A percentile compares a stretch with the other conserved stretches of the same genome.
Evolutionary conservation across 441 rosid species (phyloP).

Genomic region (Populus hybrid): DNA sequence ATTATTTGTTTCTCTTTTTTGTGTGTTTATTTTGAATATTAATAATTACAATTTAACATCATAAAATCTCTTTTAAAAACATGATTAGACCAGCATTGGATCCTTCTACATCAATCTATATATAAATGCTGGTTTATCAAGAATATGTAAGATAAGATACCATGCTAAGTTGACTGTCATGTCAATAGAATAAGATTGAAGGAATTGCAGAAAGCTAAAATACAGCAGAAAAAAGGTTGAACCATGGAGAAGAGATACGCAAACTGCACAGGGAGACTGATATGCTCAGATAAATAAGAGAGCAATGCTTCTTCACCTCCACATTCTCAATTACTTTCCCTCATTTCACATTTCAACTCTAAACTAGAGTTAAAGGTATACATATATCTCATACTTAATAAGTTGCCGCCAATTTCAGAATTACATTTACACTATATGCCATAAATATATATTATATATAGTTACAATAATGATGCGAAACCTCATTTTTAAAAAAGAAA

Average conservation of each 20-base stretch:
- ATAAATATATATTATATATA: slow-evolving; percentile 14
- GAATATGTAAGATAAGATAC: too few relatives aligned
- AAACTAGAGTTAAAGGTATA: slow-evolving; percentile 14
- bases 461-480: slow-evolving; percentile 27
- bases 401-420: slow-evolving; percentile 20
- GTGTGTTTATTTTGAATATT: too few relatives aligned
- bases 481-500: not conserved
- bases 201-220: not conserved
- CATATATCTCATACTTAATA: slow-evolving; percentile 17
- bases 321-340: not conserved
- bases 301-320: not conserved
- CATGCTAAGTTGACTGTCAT: too few relatives aligned
- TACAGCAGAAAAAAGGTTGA: not conserved
- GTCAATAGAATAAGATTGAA: too few relatives aligned
- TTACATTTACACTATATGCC: slow-evolving; percentile 33
- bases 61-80: too few relatives aligned
- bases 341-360: slow-evolving; percentile 9
- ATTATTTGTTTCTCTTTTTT: too few relatives aligned
- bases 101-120: too few relatives aligned
- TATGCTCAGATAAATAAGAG: not conserved
- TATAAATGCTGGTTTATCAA: too few relatives aligned
- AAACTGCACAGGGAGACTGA: not conserved
- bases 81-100: too few relatives aligned
- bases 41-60: too few relatives aligned
- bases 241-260: not conserved